Conservation (phyloP, 2,329 filamentous ascomycete species). For the Tolypocladium ovalisporum region DNA sequence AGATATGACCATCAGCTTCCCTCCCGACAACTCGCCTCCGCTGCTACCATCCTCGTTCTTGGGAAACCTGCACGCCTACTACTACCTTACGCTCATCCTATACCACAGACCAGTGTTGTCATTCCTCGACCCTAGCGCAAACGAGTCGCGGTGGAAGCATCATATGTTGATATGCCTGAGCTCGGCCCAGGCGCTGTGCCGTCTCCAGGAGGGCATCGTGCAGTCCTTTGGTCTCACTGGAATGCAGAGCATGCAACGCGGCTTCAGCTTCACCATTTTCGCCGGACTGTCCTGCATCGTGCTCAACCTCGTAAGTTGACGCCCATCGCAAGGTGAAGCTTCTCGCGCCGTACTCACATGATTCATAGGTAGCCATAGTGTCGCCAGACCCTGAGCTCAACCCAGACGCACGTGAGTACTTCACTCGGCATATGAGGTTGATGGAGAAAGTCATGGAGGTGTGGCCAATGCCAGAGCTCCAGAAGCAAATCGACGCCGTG, state of each 20-base stretch:
- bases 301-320: conserved; percentile 70
- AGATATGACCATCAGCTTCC: conserved; percentile 69
- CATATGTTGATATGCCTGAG: conserved; percentile 81
- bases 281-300: conserved; percentile 84
- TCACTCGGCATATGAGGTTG: conserved; percentile 87
- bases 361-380: conserved; percentile 68
- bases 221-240: conserved; percentile 68
- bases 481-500: conserved; percentile 79
- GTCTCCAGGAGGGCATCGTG: conserved; percentile 74
- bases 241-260: conserved; percentile 82
- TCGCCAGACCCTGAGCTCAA: conserved; percentile 87
- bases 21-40: conserved; percentile 66
- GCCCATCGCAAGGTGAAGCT: neutral
- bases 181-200: conserved; percentile 75
- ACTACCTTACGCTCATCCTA: conserved; percentile 75
- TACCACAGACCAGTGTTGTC: conserved; percentile 79
- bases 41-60: conserved; percentile 81
- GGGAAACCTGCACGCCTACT: conserved; percentile 83
- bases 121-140: conserved; percentile 59
- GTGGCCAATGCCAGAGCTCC: conserved; percentile 84
- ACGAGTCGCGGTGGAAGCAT: conserved; percentile 71
- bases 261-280: conserved; percentile 94
- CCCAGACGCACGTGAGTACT: conserved; percentile 74
- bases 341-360: conserved; percentile 6
- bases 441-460: conserved; percentile 73